A percentile compares a stretch with the other conserved stretches of the same genome.
Evolutionary conservation across 2,329 filamentous ascomycete species (phyloP).

Genomic region (Trichophyton schoenleinii): DNA sequence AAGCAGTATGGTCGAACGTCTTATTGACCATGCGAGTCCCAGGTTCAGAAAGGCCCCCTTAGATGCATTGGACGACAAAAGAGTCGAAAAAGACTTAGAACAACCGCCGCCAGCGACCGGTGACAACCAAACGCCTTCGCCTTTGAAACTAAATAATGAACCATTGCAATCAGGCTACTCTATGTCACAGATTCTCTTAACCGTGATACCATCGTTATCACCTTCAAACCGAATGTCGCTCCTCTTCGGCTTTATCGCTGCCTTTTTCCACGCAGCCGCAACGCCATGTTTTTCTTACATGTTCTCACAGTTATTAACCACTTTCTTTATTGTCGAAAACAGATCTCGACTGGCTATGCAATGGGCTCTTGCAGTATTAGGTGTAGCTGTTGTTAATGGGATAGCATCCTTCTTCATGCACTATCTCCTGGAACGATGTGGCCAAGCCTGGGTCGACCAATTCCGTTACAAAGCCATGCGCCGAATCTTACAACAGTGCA

Average conservation of each 20-base stretch:
- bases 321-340: conserved; percentile 48
- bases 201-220: conserved; percentile 56
- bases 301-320: conserved; percentile 58
- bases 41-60: neutral
- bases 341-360: conserved; percentile 41
- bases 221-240: conserved; percentile 42
- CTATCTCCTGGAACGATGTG: conserved; percentile 58
- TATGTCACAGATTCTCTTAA: conserved; percentile 48
- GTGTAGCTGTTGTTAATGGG: conserved; percentile 55
- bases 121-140: neutral
- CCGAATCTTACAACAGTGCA: conserved; percentile 61
- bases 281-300: conserved; percentile 66
- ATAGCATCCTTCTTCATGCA: conserved; percentile 52
- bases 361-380: conserved; percentile 60
- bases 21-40: neutral
- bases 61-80: neutral
- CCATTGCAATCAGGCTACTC: conserved; percentile 12
- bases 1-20: neutral
- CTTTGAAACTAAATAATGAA: neutral
- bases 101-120: neutral
- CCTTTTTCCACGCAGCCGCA: conserved; percentile 51
- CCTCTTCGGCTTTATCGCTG: conserved; percentile 47
- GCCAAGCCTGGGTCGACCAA: conserved; percentile 63
- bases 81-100: neutral
- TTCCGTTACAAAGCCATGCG: conserved; percentile 57